Base-by-base conservation (phyloP, 1,284 basidiomycete species). In the Cryptococcus sp. region DNA sequence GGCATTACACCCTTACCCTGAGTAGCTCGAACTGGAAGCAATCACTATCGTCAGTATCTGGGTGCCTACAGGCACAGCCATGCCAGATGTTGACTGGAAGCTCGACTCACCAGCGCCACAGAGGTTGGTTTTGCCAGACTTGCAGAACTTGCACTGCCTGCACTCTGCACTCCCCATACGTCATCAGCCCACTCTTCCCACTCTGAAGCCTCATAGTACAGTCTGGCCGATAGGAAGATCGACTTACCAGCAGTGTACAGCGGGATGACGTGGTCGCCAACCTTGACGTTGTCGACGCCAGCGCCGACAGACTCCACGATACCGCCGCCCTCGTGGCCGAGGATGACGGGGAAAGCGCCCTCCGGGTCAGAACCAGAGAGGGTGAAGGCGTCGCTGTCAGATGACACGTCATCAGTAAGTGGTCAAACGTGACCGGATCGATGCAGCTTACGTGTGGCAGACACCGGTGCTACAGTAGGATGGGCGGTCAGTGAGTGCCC, bases 1-100 rank as follows among this genome's bases (percentile, higher is more conserved):
- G 96, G 92, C 94, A 99, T 97, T 37, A 96, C 77, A 58, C 95
- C 95, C 75, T 89, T 83, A n/a, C 95, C 95, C 78, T 98, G 94
- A 4, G 93, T 97, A 7, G 88, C 81, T 61, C 94, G 88, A 47
- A 97, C 93, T 86, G 71, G 51, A 55, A 39, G 15, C 49, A 45
- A 24, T 35, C 36, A 38, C 13, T 43, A 42, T 37, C n/a, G 12
- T 21, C 39, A 21, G 33, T 12, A 47, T n/a, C 23, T 45, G 24
- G 18, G 33, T n/a, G 23, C 18, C 7, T 47, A 6, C 20, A 11
- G 40, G 36, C 9, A 36, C n/a, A 21, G n/a, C 21, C 36, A 16
- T 3, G 1, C 28, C 5, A 9, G 5, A 33, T 9, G 9, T 33
- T 33, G 13, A 33, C 35, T 20, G n/a, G 24, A 63, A n/a, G 36